Base-by-base conservation (phyloP, 768 basidiomycete genomes). In the Gymnopilus junonius region DNA sequence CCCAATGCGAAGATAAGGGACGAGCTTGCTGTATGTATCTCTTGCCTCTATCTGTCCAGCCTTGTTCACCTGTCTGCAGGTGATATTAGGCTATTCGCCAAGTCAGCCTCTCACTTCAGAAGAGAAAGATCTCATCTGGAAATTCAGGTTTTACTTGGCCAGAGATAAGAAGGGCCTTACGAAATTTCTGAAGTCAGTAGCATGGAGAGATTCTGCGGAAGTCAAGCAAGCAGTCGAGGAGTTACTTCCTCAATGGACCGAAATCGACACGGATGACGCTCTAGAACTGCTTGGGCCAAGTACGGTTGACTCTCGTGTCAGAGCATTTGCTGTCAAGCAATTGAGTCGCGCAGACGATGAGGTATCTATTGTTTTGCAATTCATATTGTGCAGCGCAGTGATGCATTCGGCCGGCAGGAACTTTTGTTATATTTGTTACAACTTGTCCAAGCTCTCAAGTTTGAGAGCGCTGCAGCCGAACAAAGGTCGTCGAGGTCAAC, bases 141-240 rank as follows among this genome's bases (percentile, higher is more conserved):
- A 97, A 74, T 99, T 97, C 83, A 87, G 97, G n/a, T 99, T 98
- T 78, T 99, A 97, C 67, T 88, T 99, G 11, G 87, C 90, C 2
- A 82, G 95, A 34, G 94, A 96, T 74, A 96, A 94, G 76, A 89
- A 93, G 10, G 95, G 96, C 2, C 83, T 99, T 40, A 99, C 97
- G 34, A 99, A 99, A 74, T 99, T 99, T 77, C 83, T 99, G 57
- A 98, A 94, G 75, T 95, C 94, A 31, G 97, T 99, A 37, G 95
- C 96, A 20, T 99, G 97, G 97, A 84, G 95, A 39, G 97, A 99
- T 74, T 87, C 92, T 0, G 91, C 92, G 10, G 97, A 99, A 77
- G 95, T 97, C 25, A 97, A 96, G 72, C 97, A 99, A 73, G 97
- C 97, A 0, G 96, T 99, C 15, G 97, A 99, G 73, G 94, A 97